Evolutionary conservation across 257 asterid species (phyloP), one percentile per base, ranked within the genome.

Genomic region (Fraxinus pennsylvanica): DNA sequence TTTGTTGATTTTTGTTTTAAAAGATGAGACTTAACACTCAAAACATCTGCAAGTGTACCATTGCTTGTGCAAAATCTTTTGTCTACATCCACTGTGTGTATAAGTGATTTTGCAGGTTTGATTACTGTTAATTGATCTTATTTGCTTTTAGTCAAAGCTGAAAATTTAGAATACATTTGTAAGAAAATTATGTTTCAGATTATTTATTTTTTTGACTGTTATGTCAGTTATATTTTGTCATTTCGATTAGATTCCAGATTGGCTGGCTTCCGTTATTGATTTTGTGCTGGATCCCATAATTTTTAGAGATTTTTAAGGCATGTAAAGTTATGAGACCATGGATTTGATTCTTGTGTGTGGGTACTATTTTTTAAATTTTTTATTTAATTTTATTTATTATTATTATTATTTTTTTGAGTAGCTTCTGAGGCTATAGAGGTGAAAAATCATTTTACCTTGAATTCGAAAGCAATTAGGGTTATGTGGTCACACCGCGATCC

Each of bases 401-500:
- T 33, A 30, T 30, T 33, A 3, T 33, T 33, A 3, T 33, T 33
- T 4, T 41, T 76, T 79, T 35, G 72, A 33, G 50, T 74, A 88
- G 91, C 91, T 66, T n/a, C 68, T 57, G 83, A 75, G 36, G 90
- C 91, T 71, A 79, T 88, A 36, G 86, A 88, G 73, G 82, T 10
- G 84, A 88, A 88, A 84, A 88, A 88, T 65, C 87, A 80, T 50
- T 80, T 87, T 66, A 70, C 68, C 3, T 76, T 88, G 88, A 76
- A 86, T 17, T 89, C 88, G 15, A 86, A 74, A 72, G 79, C 33
- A 70, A 86, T 88, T 5, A 84, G 91, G 80, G 91, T 88, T 70
- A 84, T 76, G 88, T 84, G 88, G 91, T 88, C 91, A 0, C 84
- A 67, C 61, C 89, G 89, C 76, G 91, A 88, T 76, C 66, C 91